A percentile compares a stretch with the other conserved stretches of the same genome.
Evolutionary conservation across 768 basidiomycete genomes (phyloP).

Genomic region (Thelephora aurantiotincta): DNA sequence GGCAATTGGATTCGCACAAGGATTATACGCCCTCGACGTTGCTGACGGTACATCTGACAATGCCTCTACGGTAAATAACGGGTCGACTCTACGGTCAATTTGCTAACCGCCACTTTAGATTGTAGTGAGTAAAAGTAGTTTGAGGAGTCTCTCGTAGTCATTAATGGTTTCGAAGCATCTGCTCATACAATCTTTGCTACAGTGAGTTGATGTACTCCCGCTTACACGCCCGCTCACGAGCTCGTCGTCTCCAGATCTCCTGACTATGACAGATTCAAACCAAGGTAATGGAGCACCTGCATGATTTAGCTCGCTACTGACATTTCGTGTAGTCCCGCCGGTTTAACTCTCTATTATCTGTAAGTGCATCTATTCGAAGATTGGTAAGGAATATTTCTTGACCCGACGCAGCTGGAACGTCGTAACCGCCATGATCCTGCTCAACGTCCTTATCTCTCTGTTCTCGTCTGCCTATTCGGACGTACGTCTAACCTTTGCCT

Average conservation of each 20-base stretch:
- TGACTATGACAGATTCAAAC: constrained; percentile 42
- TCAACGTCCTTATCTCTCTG: constrained; percentile 92
- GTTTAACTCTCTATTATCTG: constrained; percentile 70
- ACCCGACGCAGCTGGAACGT: constrained; percentile 55
- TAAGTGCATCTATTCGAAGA: constrained; percentile 20
- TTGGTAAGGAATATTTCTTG: not conserved
- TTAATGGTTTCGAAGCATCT: constrained; percentile 41
- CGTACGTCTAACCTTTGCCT: constrained; percentile 26
- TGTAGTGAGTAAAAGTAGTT: not conserved
- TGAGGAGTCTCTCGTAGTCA: not conserved
- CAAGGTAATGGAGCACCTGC: constrained; percentile 23
- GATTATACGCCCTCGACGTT: constrained; percentile 79
- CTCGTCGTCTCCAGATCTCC: constrained; percentile 32
- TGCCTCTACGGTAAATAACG: constrained; percentile 27
- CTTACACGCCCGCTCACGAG: not conserved
- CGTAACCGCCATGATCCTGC: constrained; percentile 65
- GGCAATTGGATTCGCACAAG: constrained; percentile 75
- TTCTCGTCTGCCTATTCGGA: constrained; percentile 89
- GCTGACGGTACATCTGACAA: constrained; percentile 67
- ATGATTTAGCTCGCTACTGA: not conserved
- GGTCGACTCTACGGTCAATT: too few species aligned
- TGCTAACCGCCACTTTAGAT: too few species aligned
- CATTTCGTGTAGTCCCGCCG: constrained; percentile 27
- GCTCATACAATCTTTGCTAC: constrained; percentile 70
- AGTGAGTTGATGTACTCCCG: constrained; percentile 29